Evolutionary conservation across 257 asterid genomes (phyloP), one percentile per base, ranked within the genome.

Genomic region (Nicotiana tomentosiformis): DNA sequence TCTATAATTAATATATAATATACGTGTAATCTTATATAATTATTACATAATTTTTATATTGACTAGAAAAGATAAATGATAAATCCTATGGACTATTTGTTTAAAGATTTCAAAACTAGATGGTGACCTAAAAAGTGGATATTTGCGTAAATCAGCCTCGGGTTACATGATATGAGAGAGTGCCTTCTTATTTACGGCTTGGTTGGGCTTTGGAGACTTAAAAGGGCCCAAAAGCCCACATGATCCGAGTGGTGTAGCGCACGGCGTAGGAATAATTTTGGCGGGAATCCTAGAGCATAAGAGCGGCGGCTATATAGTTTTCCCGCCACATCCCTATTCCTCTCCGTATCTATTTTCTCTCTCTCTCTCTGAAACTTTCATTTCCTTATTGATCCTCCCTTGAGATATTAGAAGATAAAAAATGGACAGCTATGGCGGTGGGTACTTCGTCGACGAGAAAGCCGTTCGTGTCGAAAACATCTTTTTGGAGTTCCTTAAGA

Each of bases 401-500:
- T 76, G 16, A 15, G 46, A 26, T 23, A 76, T 76, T n/a, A 26
- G 43, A 49, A 49, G 37, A 46, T 78, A 33, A 65, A n/a, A 65
- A 32, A 93, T 92, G 97, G 97, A 91, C 16, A 84, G 82, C 37
- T 89, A 83, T 82, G 90, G 89, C 70, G 87, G 90, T 26, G 97
- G 93, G 6, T 91, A 88, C 89, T 93, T 88, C 29, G 87, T 93
- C 35, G 99, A 96, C 89, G 97, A 92, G 89, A 91, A 96, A 83
- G 98, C 98, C 30, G 90, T 88, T 30, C 92, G 88, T 32, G 98
- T 96, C 49, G 98, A 96, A 82, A 93, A 89, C 88, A 87, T 90
- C 62, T 94, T 96, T 89, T 55, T 93, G 81, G 97, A 94, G 74
- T 96, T 96, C 86, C 95, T 96, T 76, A 93, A 96, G 82, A 90